Evolutionary conservation across 768 basidiomycete genomes (phyloP), one percentile per base, ranked within the genome.

Genomic region (Boletus bicolor): DNA sequence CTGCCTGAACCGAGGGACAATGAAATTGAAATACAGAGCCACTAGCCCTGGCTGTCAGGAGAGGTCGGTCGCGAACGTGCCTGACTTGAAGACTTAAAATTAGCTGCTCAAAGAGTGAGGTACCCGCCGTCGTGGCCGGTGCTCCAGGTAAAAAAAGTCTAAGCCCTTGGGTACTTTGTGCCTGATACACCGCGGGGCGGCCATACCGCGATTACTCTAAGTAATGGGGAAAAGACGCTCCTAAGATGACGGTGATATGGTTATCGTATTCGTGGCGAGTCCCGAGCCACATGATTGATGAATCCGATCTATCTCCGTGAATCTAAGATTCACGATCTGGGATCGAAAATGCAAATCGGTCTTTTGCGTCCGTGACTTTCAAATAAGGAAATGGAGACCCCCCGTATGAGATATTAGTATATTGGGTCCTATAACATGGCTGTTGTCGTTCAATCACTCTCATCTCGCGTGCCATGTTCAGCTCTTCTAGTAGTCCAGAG

Each of bases 281-380:
- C 56, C 28, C 64, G 65, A 43, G 15, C 11, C n/a, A 5, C 43
- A 30, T 30, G 28, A 21, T 10, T 10, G 15, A 30, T 35, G 38
- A 30, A 4, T n/a, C 44, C 65, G 60, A 57, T 49, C 44, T 59
- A 66, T 66, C 54, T 60, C 65, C 65, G 66, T 19, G 24, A 42
- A 67, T 68, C 66, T 68, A 50, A 65, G 65, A 66, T 66, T 38
- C 58, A 26, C 63, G 53, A 68, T 65, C 62, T 61, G n/a, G 32
- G 26, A 34, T 45, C 48, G 37, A 58, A 34, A 49, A 55, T 64
- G 64, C 63, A 59, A 62, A 62, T 66, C 63, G 57, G 60, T 44
- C 26, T 11, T 52, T 54, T 56, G 35, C 21, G 56, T 49, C 64
- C 59, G 55, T 63, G 57, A 10, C 21, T 24, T 14, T 15, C 51